Evolutionary conservation across 1,284 basidiomycete species (phyloP).

Genomic region (Volvariella surrecta): DNA sequence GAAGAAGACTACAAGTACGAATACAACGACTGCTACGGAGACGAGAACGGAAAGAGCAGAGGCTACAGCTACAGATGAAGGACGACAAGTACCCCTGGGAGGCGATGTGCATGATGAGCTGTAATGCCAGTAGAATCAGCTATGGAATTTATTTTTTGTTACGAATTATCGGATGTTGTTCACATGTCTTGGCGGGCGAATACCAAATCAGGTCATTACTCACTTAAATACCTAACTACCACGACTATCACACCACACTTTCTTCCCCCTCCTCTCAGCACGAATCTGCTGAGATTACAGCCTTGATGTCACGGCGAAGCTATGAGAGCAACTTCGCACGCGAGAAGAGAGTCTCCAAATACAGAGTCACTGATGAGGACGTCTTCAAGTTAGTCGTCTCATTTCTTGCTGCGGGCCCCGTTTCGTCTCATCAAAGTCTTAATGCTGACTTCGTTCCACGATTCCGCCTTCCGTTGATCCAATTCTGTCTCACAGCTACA

Average conservation of each 20-base stretch:
- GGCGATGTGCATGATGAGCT: slow-evolving; percentile 11
- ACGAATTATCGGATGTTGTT: not conserved
- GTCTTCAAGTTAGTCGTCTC: slow-evolving; percentile 61
- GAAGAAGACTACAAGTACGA: slow-evolving; percentile 31
- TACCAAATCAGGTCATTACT: not conserved
- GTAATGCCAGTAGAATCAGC: slow-evolving; percentile 3
- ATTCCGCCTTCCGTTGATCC: not conserved
- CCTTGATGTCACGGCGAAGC: slow-evolving; percentile 57
- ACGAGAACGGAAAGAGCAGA: not conserved
- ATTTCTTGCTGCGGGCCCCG: slow-evolving; percentile 6
- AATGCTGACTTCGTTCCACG: slow-evolving; percentile 1
- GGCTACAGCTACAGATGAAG: not conserved
- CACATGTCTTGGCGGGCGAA: no score
- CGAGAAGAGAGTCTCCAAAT: slow-evolving; percentile 62
- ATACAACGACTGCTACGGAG: slow-evolving; percentile 10
- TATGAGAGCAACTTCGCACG: slow-evolving; percentile 51
- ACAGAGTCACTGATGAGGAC: slow-evolving; percentile 72
- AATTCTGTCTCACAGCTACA: slow-evolving; percentile 43
- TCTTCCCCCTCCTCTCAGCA: slow-evolving; percentile 1
- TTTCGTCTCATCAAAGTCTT: not conserved
- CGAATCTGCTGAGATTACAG: slow-evolving; percentile 6
- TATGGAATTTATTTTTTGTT: not conserved
- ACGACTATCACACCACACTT: not conserved
- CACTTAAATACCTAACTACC: not conserved
- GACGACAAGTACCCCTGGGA: slow-evolving; percentile 1